Conservation (phyloP, 164 flowering plant genomes). For the Macadamia tetraphylla region DNA sequence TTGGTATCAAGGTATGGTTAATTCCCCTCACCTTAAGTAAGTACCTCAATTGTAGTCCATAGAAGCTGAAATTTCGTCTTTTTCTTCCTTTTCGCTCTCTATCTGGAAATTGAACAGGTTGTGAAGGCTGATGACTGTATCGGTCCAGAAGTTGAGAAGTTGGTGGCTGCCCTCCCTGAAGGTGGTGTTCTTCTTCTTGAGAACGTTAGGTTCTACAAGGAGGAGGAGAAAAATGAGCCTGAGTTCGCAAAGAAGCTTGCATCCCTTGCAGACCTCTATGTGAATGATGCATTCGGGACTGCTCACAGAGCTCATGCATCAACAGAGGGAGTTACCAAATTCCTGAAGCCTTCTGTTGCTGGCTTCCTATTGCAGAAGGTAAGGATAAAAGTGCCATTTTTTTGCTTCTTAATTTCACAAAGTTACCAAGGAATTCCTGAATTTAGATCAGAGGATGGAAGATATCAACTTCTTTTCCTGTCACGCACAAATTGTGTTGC, state of each 20-base stretch:
- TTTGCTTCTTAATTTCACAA: no score
- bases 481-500: no score
- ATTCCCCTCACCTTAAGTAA: no score
- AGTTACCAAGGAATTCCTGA: no score
- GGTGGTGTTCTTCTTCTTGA: conserved; percentile 89
- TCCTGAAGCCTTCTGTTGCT: conserved; percentile 83
- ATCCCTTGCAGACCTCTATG: no score
- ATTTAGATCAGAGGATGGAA: no score
- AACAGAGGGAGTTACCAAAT: conserved; percentile 79
- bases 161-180: conserved; percentile 71
- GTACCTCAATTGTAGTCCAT: no score
- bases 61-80: no score
- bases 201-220: conserved; percentile 9
- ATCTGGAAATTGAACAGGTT: conserved; percentile 37
- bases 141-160: conserved; percentile 74
- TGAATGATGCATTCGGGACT: no score
- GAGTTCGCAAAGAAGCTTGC: no score
- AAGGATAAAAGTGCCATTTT: neutral
- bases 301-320: conserved; percentile 35
- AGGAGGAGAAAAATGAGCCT: no score
- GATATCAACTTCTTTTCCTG: no score
- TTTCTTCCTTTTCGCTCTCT: neutral
- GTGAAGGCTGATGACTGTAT: conserved; percentile 77
- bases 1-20: conserved; percentile 46
- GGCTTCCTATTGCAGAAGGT: conserved; percentile 89